phyloP scores from a whole-genome alignment of 2,329 filamentous ascomycete species.

The Nothomitra cinnamomea region DNA sequence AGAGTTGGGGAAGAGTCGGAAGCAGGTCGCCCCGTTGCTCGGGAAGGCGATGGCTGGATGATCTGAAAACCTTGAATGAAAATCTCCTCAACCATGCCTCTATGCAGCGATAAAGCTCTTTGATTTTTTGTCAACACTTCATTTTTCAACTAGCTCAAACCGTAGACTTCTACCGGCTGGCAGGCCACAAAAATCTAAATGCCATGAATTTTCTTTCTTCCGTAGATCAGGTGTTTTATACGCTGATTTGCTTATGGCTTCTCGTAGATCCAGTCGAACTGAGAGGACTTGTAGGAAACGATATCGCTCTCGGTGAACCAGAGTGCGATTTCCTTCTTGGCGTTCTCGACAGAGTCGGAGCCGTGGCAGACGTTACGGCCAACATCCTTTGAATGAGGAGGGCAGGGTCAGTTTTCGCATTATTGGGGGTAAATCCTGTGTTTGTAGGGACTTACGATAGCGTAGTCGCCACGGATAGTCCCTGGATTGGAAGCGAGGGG shows the following conservation, averaged over 20 bases:
- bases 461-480: slow-evolving; percentile 93
- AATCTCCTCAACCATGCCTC: too few species aligned
- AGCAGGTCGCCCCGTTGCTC: slow-evolving; percentile 43
- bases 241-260: slow-evolving; percentile 35
- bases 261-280: slow-evolving; percentile 96
- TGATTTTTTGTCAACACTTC: too few species aligned
- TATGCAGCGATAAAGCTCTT: too few species aligned
- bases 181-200: neutral
- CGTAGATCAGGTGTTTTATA: neutral
- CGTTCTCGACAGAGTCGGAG: slow-evolving; percentile 95
- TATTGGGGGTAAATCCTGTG: neutral
- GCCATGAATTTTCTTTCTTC: neutral
- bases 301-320: slow-evolving; percentile 92
- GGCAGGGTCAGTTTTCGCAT: neutral
- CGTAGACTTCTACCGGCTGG: neutral
- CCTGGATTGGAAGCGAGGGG: slow-evolving; percentile 83
- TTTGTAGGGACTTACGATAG: slow-evolving; percentile 37
- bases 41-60: slow-evolving; percentile 19
- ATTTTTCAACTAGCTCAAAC: neutral
- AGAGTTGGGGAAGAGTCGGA: slow-evolving; percentile 40
- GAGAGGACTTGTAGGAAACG: slow-evolving; percentile 65
- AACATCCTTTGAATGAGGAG: slow-evolving; percentile 50
- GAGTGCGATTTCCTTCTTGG: slow-evolving; percentile 98
- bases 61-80: too few species aligned
- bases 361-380: slow-evolving; percentile 99